These are phyloP conservation scores for Mycena epipterygia DNA, from an alignment of 768 basidiomycete genomes.

Conservation along the genomic window DNA sequence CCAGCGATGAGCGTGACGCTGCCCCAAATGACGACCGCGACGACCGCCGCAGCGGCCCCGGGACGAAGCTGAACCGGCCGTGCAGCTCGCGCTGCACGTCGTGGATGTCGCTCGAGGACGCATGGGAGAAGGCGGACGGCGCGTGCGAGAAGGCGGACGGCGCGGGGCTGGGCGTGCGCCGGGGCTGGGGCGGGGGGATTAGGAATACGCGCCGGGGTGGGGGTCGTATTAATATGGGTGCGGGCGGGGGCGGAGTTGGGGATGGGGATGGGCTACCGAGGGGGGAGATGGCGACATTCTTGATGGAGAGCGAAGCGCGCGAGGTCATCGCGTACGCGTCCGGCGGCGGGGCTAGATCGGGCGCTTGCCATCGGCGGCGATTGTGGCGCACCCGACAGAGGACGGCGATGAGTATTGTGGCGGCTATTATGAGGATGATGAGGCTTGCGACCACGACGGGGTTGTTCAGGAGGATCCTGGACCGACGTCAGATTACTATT, in stretches of 20 bases:
- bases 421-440: background rate
- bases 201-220: background rate
- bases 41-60: background rate
- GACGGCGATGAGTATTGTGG: slow-evolving; percentile 9
- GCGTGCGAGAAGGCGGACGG: background rate
- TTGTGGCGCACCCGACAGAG: background rate
- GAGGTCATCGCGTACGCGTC: background rate
- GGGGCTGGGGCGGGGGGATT: background rate
- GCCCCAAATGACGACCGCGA: background rate
- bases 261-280: background rate
- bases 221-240: background rate
- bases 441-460: slow-evolving; percentile 14
- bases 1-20: slow-evolving; percentile 20
- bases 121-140: background rate
- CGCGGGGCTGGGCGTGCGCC: slow-evolving; percentile 2
- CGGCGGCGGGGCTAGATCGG: background rate
- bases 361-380: background rate
- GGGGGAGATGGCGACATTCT: slow-evolving; percentile 2
- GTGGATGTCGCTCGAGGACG: slow-evolving; percentile 7
- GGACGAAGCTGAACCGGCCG: slow-evolving; percentile 1
- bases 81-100: slow-evolving; percentile 10
- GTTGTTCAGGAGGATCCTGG: background rate
- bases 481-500: background rate
- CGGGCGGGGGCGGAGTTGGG: background rate
- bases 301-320: slow-evolving; percentile 5